Conservation (phyloP, 805 yeast species). For the Teunomyces barrocoloradensis region DNA sequence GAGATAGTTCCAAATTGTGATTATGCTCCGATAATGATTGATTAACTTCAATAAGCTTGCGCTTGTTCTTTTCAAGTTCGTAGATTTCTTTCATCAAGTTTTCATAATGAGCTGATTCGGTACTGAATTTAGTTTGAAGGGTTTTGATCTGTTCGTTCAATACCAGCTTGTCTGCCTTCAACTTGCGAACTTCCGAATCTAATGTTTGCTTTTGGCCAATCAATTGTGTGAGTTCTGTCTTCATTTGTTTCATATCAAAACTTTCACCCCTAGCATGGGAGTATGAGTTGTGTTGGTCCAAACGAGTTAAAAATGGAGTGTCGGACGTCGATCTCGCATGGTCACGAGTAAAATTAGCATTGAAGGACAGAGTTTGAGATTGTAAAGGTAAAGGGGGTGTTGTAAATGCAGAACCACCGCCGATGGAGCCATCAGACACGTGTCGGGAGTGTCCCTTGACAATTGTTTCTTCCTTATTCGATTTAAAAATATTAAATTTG, state of each 20-base stretch:
- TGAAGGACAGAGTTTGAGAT: conserved; percentile 12
- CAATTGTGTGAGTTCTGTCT: conserved; percentile 40
- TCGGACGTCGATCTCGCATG: conserved; percentile 47
- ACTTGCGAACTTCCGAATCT: conserved; percentile 22
- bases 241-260: conserved; percentile 35
- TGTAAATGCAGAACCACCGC: conserved; percentile 31
- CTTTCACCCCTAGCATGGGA: conserved; percentile 21
- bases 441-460: conserved; percentile 36
- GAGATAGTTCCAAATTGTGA: conserved; percentile 12
- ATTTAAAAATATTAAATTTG: conserved; percentile 35
- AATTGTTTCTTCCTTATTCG: conserved; percentile 16
- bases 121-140: conserved; percentile 40
- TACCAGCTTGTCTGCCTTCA: conserved; percentile 26
- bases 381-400: conserved; percentile 46
- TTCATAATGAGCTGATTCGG: conserved; percentile 43
- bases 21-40: conserved; percentile 22
- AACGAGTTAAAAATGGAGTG: conserved; percentile 26
- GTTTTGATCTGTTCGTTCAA: conserved; percentile 36
- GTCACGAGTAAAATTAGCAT: conserved; percentile 11
- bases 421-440: conserved; percentile 38
- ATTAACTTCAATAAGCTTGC: conserved; percentile 34
- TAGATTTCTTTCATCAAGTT: conserved; percentile 49
- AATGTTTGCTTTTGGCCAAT: conserved; percentile 22
- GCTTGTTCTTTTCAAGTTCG: conserved; percentile 47
- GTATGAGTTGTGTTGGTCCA: conserved; percentile 11